phyloP scores from a whole-genome alignment of 1,284 basidiomycete species.

The Austroboletus rostrupii region DNA sequence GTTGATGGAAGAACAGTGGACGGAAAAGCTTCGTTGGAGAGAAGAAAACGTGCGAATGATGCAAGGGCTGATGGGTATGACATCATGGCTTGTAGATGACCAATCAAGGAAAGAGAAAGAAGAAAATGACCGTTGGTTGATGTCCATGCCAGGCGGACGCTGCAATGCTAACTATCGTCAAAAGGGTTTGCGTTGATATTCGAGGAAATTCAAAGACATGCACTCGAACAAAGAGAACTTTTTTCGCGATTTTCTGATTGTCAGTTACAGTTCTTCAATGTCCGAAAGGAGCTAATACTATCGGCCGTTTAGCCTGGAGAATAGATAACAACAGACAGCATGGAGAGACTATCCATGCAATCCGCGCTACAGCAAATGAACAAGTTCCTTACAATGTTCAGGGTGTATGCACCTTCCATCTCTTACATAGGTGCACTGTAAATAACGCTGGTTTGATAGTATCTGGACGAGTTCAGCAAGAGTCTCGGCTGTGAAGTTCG shows the following conservation, averaged over 20 bases:
- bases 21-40: conserved; percentile 49
- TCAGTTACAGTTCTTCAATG: conserved; percentile 27
- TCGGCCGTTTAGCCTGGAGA: conserved; percentile 46
- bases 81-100: conserved; percentile 48
- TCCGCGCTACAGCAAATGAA: conserved; percentile 59
- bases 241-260: conserved; percentile 47
- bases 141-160: neutral
- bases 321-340: conserved; percentile 56
- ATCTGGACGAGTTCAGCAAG: conserved; percentile 73
- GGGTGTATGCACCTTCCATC: conserved; percentile 38
- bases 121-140: conserved; percentile 42
- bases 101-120: conserved; percentile 44
- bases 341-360: conserved; percentile 52
- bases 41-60: conserved; percentile 46
- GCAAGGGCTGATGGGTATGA: conserved; percentile 50
- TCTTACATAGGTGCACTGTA: neutral
- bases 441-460: conserved; percentile 34
- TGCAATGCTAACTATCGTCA: neutral
- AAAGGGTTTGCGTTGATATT: conserved; percentile 46
- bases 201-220: conserved; percentile 41
- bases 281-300: neutral
- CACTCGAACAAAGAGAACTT: conserved; percentile 44
- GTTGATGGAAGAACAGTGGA: conserved; percentile 49
- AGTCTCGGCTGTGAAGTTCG: conserved; percentile 67
- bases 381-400: conserved; percentile 72